Conservation (phyloP, 2,329 filamentous ascomycete species). For the Diaporthe sp. region DNA sequence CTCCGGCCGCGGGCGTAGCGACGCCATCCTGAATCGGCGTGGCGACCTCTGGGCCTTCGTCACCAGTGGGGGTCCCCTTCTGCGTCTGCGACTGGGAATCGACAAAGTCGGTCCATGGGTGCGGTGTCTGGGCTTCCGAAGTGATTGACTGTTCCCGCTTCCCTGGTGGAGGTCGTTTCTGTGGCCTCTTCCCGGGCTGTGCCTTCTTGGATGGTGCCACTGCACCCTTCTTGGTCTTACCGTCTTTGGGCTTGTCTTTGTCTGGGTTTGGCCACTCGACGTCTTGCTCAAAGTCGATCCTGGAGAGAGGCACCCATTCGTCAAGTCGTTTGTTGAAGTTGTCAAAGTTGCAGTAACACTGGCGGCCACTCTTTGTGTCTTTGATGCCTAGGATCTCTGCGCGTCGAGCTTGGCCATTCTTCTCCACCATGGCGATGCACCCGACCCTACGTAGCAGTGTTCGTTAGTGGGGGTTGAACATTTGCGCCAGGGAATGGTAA, state of each 20-base stretch:
- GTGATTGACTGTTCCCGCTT: conserved; percentile 68
- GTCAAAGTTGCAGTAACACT: conserved; percentile 97
- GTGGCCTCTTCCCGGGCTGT: conserved; percentile 67
- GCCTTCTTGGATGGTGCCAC: conserved; percentile 69
- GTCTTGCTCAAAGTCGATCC: conserved; percentile 89
- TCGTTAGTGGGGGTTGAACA: conserved; percentile 27
- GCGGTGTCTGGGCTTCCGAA: conserved; percentile 67
- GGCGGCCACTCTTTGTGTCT: conserved; percentile 87
- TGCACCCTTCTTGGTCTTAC: conserved; percentile 78
- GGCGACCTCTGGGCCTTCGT: conserved; percentile 46
- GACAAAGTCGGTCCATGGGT: conserved; percentile 65
- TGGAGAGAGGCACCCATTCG: conserved; percentile 88
- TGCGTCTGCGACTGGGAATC: conserved; percentile 58
- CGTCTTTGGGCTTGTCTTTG: conserved; percentile 82
- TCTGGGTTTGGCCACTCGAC: conserved; percentile 97
- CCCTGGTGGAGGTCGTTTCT: conserved; percentile 62
- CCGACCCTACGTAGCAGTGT: conserved; percentile 54
- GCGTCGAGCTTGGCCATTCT: conserved; percentile 87
- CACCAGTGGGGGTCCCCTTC: conserved; percentile 57
- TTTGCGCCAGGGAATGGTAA: neutral
- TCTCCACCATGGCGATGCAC: conserved; percentile 72
- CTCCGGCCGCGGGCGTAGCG: conserved; percentile 41
- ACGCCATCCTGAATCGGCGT: conserved; percentile 36
- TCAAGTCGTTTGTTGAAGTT: conserved; percentile 91
- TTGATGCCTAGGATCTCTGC: conserved; percentile 97